Evolutionary conservation across 2,329 filamentous ascomycete genomes (phyloP).

Genomic region (Hypoxylon sp.): DNA sequence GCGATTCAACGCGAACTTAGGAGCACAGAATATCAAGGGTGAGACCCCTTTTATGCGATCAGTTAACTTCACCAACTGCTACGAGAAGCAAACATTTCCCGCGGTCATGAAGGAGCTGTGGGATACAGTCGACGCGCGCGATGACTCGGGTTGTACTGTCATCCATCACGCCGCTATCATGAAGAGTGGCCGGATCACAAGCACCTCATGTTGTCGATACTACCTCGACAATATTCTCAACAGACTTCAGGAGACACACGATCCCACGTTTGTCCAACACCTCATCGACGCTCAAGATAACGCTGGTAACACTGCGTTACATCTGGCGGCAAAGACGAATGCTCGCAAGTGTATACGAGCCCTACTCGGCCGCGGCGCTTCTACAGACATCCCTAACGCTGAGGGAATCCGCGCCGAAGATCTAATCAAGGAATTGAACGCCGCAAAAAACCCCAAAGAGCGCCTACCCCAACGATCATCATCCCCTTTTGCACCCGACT

Average conservation of each 20-base stretch:
- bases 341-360: conserved; percentile 91
- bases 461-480: conserved; percentile 82
- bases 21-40: conserved; percentile 77
- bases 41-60: conserved; percentile 96
- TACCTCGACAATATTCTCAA: conserved; percentile 94
- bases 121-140: conserved; percentile 82
- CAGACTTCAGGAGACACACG: conserved; percentile 83
- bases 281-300: conserved; percentile 87
- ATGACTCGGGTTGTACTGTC: conserved; percentile 86
- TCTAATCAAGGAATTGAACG: conserved; percentile 82
- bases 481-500: conserved; percentile 76
- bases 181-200: conserved; percentile 83
- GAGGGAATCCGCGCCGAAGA: conserved; percentile 88
- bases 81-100: conserved; percentile 92
- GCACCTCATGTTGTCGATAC: conserved; percentile 90
- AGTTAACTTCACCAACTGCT: conserved; percentile 97
- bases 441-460: conserved; percentile 72
- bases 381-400: conserved; percentile 85
- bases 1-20: conserved; percentile 81
- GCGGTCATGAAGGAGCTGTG: conserved; percentile 86
- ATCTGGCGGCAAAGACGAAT: conserved; percentile 82
- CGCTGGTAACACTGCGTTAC: conserved; percentile 88
- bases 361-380: conserved; percentile 82
- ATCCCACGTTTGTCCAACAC: conserved; percentile 81
- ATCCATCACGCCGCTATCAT: conserved; percentile 95